Percentiles rank a stretch among this genome's conserved stretches.
Evolutionary conservation across 305 asterid genomes (phyloP).

Genomic region (Plantago lanceolata): DNA sequence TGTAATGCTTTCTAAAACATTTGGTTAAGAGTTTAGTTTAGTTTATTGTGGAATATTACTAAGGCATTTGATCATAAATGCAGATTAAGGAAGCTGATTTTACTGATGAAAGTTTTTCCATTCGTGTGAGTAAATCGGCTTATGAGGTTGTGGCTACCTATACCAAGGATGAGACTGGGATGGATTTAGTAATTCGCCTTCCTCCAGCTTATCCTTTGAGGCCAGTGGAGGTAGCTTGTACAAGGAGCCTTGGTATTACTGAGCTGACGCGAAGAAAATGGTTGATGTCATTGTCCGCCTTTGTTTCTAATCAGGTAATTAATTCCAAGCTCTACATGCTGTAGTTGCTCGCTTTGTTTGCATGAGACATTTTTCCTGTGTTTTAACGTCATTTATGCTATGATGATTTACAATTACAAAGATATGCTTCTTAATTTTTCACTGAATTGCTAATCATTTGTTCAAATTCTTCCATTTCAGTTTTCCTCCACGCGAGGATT

Average conservation of each 20-base stretch:
- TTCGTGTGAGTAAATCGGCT: constrained; percentile 88
- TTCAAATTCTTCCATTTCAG: neutral
- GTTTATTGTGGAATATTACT: constrained; percentile 21
- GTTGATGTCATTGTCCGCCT: constrained; percentile 88
- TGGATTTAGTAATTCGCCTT: constrained; percentile 94
- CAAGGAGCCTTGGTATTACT: constrained; percentile 91
- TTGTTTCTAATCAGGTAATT: constrained; percentile 90
- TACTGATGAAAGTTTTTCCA: constrained; percentile 81
- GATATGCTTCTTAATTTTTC: neutral
- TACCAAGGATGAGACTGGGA: constrained; percentile 91
- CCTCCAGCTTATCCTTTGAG: constrained; percentile 92
- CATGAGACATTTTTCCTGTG: neutral
- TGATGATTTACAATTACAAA: neutral
- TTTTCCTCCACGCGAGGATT: neutral
- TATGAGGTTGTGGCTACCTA: constrained; percentile 96
- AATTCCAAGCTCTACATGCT: constrained; percentile 22
- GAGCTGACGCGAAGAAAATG: constrained; percentile 89
- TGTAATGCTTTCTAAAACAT: too few species aligned
- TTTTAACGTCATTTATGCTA: neutral
- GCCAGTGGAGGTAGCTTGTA: constrained; percentile 84
- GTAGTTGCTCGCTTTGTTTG: constrained; percentile 4
- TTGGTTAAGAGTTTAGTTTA: constrained; percentile 4
- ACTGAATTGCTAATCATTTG: neutral
- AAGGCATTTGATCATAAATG: constrained; percentile 28
- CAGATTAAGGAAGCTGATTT: constrained; percentile 84